Evolutionary conservation across 2,329 filamentous ascomycete species (phyloP), one percentile per base, ranked within the genome.

Genomic region (Thelonectria rubi): DNA sequence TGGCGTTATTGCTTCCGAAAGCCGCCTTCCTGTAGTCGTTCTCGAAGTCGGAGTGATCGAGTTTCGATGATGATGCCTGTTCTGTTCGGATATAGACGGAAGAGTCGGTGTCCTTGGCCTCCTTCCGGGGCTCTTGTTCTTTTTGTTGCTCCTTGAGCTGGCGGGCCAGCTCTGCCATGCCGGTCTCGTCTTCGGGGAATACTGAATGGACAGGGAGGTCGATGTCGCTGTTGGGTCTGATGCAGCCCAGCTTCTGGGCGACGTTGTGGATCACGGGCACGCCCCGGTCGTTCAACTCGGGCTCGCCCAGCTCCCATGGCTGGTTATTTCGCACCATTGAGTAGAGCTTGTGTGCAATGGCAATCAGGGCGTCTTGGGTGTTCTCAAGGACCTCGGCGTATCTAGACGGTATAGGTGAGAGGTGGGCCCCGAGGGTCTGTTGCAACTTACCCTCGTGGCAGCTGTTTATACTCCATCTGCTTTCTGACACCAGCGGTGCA

Each of bases 381-480:
- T 88, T 87, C 68, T 89, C 87, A 37, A 89, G 75, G 20, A 89
- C 85, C 71, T 89, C 87, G 55, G 86, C 86, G 68, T 89, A 88
- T 58, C 85, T 87, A 65, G 11, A 17, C 55, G 43, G 37, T 34
- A 63, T 67, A n/a, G n/a, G 67, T 71, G 64, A 71, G 69, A 21
- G 26, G 21, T 8, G 17, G 6, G 46, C 49, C 40, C 11, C 46
- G 17, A 15, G 26, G 24, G 20, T 58, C n/a, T 26, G 26, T 49
- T 20, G n/a, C n/a, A 32, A 26, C 37, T 37, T 81, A 88, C 82
- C 86, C 86, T 79, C 83, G 78, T 10, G 87, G 86, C 48, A 89
- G 74, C 75, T 89, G 86, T 78, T 89, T 89, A 73, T 87, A 89
- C 69, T 89, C 86, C n/a, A 86, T 86, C 84, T 89, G 89, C 72